Evolutionary conservation across 2,329 filamentous ascomycete species (phyloP), one percentile per base, ranked within the genome.

Genomic region (Cordyceps militaris): DNA sequence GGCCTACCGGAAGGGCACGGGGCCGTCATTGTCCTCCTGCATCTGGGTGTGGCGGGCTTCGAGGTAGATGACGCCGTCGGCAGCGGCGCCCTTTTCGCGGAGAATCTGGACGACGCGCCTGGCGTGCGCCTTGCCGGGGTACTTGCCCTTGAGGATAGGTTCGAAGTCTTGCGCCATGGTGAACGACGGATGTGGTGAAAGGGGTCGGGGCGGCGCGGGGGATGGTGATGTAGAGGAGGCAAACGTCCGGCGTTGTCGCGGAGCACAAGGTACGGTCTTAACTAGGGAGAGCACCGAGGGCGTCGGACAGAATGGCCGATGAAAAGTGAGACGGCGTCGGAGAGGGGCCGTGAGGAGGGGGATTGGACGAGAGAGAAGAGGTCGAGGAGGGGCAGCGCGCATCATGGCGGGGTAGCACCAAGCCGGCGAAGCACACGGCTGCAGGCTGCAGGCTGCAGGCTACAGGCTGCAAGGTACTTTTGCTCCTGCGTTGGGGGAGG

Each of bases 1-100:
- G 54, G 48, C 64, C 55, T 79, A 91, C 85, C 90, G 82, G 71
- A 96, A 97, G 24, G 85, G 90, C 66, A 85, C 82, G 8, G 86
- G 80, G 68, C 89, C 85, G 72, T 97, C 94, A 68, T 90, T 93
- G 71, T 99, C 93, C 74, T 97, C 93, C 48, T 89, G 82, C 71
- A 96, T 78, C 68, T 83, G 85, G 62, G 86, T 90, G 71, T 87
- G 84, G 68, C 92, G 88, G 56, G 86, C 88, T 76, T 97, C 93
- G 47, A 97, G 79, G 70, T 97, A 99, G 58, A 99, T 80, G 19
- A 93, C 79, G 49, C 91, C 92, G 32, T 66, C 69, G 58, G 78
- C 79, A 62, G 83, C 79, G 32, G 87, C 83, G 42, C 85, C 75
- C 68, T 88, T 84, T 60, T 82, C 76, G 56, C 81, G 80, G 62